These are phyloP conservation scores for Sugiyamaella qingdaonensis DNA, from an alignment of 805 yeast species.

Conservation along the genomic window DNA sequence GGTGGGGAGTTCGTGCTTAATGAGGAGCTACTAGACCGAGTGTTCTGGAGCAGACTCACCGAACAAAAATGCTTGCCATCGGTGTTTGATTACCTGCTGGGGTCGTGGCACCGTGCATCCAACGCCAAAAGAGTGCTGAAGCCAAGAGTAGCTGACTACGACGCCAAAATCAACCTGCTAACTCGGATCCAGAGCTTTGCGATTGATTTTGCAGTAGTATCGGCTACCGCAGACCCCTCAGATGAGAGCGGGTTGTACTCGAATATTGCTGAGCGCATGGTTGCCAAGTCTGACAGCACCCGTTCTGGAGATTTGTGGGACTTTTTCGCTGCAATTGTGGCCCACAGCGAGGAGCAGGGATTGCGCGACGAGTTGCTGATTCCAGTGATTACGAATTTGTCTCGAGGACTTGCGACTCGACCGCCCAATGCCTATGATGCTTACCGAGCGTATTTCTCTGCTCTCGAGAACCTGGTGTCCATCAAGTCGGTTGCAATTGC, in stretches of 20 bases:
- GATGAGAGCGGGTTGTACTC: conserved; percentile 12
- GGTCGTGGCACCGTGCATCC: conserved; percentile 41
- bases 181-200: conserved; percentile 42
- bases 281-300: conserved; percentile 10
- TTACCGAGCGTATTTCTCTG: conserved; percentile 45
- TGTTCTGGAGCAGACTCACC: conserved; percentile 20
- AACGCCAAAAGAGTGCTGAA: conserved; percentile 39
- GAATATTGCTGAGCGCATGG: conserved; percentile 14
- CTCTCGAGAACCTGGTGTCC: conserved; percentile 51
- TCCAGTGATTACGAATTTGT: conserved; percentile 35
- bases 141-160: conserved; percentile 34
- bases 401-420: conserved; percentile 34
- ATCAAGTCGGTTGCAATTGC: conserved; percentile 59
- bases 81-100: conserved; percentile 47
- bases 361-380: conserved; percentile 56
- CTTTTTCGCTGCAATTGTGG: conserved; percentile 54
- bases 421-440: conserved; percentile 31
- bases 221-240: conserved; percentile 21
- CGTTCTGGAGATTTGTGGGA: conserved; percentile 32
- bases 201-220: conserved; percentile 44
- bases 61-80: conserved; percentile 16
- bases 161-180: conserved; percentile 37
- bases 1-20: conserved; percentile 6
- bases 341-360: conserved; percentile 63
- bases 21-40: conserved; percentile 16